Evolutionary conservation across 768 basidiomycete genomes (phyloP), one percentile per base, ranked within the genome.

Genomic region (Tulasnella sp.): DNA sequence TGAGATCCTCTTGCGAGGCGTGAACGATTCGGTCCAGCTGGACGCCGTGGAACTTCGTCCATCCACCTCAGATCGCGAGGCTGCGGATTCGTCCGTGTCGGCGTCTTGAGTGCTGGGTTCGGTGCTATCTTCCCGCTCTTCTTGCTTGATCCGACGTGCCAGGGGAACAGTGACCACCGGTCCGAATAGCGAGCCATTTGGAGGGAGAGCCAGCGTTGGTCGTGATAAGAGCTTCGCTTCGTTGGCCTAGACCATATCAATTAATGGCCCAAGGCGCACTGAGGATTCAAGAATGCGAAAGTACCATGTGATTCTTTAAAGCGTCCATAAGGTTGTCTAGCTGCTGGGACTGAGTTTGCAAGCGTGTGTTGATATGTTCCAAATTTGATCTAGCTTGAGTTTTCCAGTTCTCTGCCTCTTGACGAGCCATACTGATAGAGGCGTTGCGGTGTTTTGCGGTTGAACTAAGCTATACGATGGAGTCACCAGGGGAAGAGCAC

Each of bases 331-430:
- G 37, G 32, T 40, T 11, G 71, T 29, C 71, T 9, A 72, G 13
- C 37, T 72, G 71, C 11, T 42, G 26, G n/a, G 71, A 72, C 26
- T 72, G 71, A 4, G n/a, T 40, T 46, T 72, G 39, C 71, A 72
- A 46, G n/a, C 71, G 39, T 42, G 37, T 26, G n/a, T 72, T 72
- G 20, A 72, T 37, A 15, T 46, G 71, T 40, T 72, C 37, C n/a
- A 72, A 40, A 32, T 67, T 26, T 35, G 2, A 2, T 35, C 32
- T 23, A 67, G 61, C 29, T 42, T 72, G 32, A 5, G 71, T 10
- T 72, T 72, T 72, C 71, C 71, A 72, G 37, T 26, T 72, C 37
- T 72, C 71, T 26, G 71, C 71, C 29, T 72, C 71, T 26, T 46
- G 37, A 40, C 71, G 71, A 46, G 71, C 71, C 37, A 37, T 29